phyloP scores from a whole-genome alignment of 768 basidiomycete genomes.

The Rubroboletus pulcherrimus region DNA sequence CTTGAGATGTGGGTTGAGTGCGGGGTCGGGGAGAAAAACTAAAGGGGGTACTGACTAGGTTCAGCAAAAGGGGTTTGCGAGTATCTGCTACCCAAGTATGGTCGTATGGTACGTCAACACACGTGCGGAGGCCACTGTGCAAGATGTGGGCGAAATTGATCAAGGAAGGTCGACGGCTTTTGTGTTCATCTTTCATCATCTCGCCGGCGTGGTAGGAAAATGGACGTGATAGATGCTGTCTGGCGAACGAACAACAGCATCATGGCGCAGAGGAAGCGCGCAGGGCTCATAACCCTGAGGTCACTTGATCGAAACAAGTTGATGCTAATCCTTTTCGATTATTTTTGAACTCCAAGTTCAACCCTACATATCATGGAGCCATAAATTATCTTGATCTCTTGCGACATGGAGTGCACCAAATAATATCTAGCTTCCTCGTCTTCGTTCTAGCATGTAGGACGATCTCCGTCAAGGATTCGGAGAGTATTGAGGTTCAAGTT shows the following conservation, averaged over 20 bases:
- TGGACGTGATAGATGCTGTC: fast-evolving
- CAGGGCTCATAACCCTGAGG: constrained; percentile 49
- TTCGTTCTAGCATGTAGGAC: too few species aligned
- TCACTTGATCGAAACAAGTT: constrained; percentile 48
- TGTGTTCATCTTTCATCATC: too few species aligned
- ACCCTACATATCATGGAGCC: too few species aligned
- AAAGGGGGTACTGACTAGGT: not conserved
- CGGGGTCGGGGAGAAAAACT: not conserved
- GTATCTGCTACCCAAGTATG: too few species aligned
- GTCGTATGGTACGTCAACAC: not conserved
- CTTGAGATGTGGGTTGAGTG: not conserved
- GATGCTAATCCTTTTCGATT: constrained; percentile 25
- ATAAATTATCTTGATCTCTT: too few species aligned
- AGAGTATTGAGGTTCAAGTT: too few species aligned
- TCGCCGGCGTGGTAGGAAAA: not conserved
- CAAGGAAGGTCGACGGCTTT: not conserved
- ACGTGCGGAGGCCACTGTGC: not conserved
- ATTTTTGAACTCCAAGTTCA: not conserved
- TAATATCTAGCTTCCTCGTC: too few species aligned
- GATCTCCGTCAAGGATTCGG: too few species aligned
- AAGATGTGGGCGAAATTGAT: not conserved
- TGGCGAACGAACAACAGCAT: constrained; percentile 23
- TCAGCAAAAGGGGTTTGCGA: not conserved
- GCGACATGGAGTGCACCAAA: too few species aligned
- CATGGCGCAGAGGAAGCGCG: constrained; percentile 49